Conservation (phyloP, 2,329 filamentous ascomycete species). For the Penicillium oxalicum region DNA sequence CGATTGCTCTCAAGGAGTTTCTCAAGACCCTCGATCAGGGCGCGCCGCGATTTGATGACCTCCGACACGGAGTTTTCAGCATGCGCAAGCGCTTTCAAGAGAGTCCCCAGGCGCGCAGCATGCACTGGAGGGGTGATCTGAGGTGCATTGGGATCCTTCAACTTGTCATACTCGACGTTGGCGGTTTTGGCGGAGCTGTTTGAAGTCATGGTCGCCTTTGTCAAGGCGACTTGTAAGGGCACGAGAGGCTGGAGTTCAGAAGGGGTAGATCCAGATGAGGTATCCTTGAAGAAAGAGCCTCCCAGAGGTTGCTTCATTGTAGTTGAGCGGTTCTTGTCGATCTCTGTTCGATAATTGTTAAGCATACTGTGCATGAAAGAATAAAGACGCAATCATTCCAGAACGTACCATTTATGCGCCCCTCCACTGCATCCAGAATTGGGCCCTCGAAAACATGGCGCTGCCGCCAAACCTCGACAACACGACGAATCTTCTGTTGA, state of each 20-base stretch:
- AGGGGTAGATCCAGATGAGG: conserved; percentile 53
- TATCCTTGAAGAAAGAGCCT: conserved; percentile 64
- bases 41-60: conserved; percentile 76
- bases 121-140: conserved; percentile 81
- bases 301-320: conserved; percentile 54
- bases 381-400: neutral
- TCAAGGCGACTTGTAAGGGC: conserved; percentile 64
- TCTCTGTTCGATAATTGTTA: conserved; percentile 33
- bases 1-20: conserved; percentile 72
- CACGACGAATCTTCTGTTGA: conserved; percentile 78
- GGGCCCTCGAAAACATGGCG: conserved; percentile 74
- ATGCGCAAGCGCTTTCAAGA: conserved; percentile 82
- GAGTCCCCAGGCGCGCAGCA: conserved; percentile 77
- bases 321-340: conserved; percentile 50
- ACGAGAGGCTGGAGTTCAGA: conserved; percentile 72
- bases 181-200: conserved; percentile 64
- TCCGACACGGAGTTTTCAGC: conserved; percentile 87
- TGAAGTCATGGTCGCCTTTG: conserved; percentile 64
- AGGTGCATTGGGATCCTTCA: conserved; percentile 63
- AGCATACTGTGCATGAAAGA: too few relatives aligned
- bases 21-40: conserved; percentile 73
- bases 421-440: conserved; percentile 75
- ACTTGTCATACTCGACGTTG: conserved; percentile 75
- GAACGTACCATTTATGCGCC: conserved; percentile 65
- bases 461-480: conserved; percentile 91